Evolutionary conservation across 2,329 filamentous ascomycete genomes (phyloP).

Genomic region (Hysterium pulicare): DNA sequence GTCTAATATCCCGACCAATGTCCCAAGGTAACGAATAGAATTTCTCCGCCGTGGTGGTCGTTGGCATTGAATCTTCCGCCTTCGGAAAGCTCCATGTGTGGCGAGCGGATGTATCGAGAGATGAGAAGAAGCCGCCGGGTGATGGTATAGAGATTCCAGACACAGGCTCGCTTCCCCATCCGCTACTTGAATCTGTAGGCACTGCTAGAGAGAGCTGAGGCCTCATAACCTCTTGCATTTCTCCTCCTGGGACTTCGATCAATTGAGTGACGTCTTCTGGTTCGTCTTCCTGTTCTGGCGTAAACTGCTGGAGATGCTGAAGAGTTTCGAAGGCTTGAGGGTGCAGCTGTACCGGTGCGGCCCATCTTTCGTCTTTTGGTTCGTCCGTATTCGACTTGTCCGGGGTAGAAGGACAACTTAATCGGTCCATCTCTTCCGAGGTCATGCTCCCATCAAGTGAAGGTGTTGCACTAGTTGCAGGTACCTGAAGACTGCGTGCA

Average conservation of each 20-base stretch:
- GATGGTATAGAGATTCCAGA: constrained; percentile 86
- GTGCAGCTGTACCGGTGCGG: constrained; percentile 58
- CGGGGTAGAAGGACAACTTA: constrained; percentile 83
- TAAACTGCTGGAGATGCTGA: constrained; percentile 58
- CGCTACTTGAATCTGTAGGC: constrained; percentile 30
- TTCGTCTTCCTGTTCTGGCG: constrained; percentile 14
- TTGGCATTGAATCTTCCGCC: constrained; percentile 56
- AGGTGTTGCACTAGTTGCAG: constrained; percentile 74
- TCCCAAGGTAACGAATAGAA: constrained; percentile 87
- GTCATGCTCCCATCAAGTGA: constrained; percentile 86
- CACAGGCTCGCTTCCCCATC: constrained; percentile 57
- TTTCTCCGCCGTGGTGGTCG: constrained; percentile 84
- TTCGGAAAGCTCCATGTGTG: constrained; percentile 71
- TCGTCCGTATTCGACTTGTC: constrained; percentile 48
- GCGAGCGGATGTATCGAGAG: constrained; percentile 69
- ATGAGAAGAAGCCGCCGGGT: constrained; percentile 87
- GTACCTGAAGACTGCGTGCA: constrained; percentile 56
- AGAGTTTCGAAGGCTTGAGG: constrained; percentile 77
- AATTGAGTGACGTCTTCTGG: constrained; percentile 26
- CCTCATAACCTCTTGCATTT: constrained; percentile 56
- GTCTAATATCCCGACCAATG: constrained; percentile 32
- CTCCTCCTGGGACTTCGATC: constrained; percentile 50
- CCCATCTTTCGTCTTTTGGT: constrained; percentile 62
- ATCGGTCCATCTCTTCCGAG: constrained; percentile 79
- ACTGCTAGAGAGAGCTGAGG: constrained; percentile 46